Evolutionary conservation across 345 rosid species (phyloP).

Genomic region (Eucalyptus viminalis): DNA sequence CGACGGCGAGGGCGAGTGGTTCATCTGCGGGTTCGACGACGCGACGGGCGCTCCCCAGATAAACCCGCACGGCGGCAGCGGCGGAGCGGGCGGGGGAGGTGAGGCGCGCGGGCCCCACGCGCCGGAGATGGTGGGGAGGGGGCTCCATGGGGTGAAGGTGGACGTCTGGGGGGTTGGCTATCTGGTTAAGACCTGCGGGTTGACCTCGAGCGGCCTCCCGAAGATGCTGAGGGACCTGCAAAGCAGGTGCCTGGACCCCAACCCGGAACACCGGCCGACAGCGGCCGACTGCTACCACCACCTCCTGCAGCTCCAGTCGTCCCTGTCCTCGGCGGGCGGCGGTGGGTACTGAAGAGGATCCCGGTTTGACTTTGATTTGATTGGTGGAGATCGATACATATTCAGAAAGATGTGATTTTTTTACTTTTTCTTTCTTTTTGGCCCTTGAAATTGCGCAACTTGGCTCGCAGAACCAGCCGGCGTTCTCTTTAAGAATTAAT

Average conservation of each 20-base stretch:
- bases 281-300: slow-evolving; percentile 98
- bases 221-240: slow-evolving; percentile 80
- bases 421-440: neutral
- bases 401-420: neutral
- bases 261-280: slow-evolving; percentile 88
- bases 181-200: slow-evolving; percentile 69
- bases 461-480: neutral
- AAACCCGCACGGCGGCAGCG: slow-evolving; percentile 29
- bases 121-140: slow-evolving; percentile 95
- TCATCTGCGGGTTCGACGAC: slow-evolving; percentile 72
- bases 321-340: slow-evolving; percentile 26
- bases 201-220: slow-evolving; percentile 25
- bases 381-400: neutral
- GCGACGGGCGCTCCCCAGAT: slow-evolving; percentile 80
- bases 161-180: slow-evolving; percentile 96
- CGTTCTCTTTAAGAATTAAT: neutral
- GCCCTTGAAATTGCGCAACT: neutral
- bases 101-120: slow-evolving; percentile 58
- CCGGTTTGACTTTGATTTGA: neutral
- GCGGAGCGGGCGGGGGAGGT: neutral
- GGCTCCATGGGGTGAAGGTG: slow-evolving; percentile 87
- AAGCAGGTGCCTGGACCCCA: slow-evolving; percentile 71
- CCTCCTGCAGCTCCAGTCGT: slow-evolving; percentile 76
- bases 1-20: slow-evolving; percentile 61
- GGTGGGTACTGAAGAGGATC: neutral